A percentile compares a stretch with the other conserved stretches of the same genome.
Conservation (phyloP, 169 alveolate genomes). For the Theileria annulata region DNA sequence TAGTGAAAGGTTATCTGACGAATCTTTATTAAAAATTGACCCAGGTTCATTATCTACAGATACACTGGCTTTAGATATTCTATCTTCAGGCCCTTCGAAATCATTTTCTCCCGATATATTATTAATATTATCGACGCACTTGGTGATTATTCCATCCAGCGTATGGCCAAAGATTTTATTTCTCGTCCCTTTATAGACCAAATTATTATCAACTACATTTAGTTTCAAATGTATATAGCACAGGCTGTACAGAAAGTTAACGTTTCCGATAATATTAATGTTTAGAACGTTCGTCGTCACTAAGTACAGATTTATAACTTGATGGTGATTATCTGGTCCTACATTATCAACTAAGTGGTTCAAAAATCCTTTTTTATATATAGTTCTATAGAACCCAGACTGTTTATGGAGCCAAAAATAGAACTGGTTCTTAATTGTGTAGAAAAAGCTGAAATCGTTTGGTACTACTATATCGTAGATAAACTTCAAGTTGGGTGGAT, state of each 20-base stretch:
- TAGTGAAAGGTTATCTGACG: neutral
- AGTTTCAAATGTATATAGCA: slow-evolving; percentile 37
- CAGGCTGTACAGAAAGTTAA: slow-evolving; percentile 31
- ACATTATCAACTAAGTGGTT: slow-evolving; percentile 16
- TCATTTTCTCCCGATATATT: neutral
- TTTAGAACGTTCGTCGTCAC: slow-evolving; percentile 53
- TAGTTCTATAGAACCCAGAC: slow-evolving; percentile 49
- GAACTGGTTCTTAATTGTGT: slow-evolving; percentile 30
- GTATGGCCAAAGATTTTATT: neutral
- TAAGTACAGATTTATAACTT: slow-evolving; percentile 27
- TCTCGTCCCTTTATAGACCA: neutral
- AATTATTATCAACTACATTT: neutral
- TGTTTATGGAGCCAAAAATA: slow-evolving; percentile 57
- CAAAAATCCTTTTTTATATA: slow-evolving; percentile 48
- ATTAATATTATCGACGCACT: neutral
- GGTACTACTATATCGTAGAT: slow-evolving; percentile 38
- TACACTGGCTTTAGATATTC: no score
- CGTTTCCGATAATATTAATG: slow-evolving; percentile 42
- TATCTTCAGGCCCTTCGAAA: neutral
- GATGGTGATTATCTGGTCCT: neutral
- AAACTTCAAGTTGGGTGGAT: slow-evolving; percentile 2
- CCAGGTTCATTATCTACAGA: neutral
- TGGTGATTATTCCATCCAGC: neutral
- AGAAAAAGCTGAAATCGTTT: slow-evolving; percentile 18
- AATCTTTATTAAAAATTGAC: neutral